Conservation (phyloP, 805 yeast genomes). For the Pichia cabralensis region DNA sequence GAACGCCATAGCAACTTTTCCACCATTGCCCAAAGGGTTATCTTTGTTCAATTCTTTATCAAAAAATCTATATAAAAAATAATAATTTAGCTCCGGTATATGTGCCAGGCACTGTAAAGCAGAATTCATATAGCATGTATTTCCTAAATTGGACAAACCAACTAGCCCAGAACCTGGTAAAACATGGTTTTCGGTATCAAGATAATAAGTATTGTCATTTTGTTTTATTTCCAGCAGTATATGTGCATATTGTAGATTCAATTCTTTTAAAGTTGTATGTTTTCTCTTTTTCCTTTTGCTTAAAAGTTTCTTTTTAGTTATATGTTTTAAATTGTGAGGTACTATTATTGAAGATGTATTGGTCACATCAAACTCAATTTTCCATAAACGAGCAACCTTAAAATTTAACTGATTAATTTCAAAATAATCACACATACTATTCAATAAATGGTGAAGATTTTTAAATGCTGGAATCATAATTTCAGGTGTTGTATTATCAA, state of each 20-base stretch:
- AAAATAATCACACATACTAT: no score
- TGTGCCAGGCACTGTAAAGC: conserved; percentile 86
- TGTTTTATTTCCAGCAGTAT: conserved; percentile 21
- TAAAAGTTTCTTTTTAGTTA: conserved; percentile 13
- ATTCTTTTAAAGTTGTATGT: conserved; percentile 2
- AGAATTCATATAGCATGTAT: conserved; percentile 91
- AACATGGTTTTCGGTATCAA: conserved; percentile 16
- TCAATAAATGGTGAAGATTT: no score
- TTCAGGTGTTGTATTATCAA: no score
- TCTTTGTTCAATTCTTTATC: conserved; percentile 56
- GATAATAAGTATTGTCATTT: conserved; percentile 17
- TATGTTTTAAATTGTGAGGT: conserved; percentile 11
- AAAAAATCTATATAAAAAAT: conserved; percentile 55
- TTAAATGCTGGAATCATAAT: no score
- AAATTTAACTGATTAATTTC: no score
- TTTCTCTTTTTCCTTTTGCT: conserved; percentile 14
- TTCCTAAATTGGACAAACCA: conserved; percentile 71
- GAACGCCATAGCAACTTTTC: conserved; percentile 72
- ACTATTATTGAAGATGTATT: conserved; percentile 13
- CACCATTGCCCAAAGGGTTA: conserved; percentile 82
- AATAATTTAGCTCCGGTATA: conserved; percentile 70
- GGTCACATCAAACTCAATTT: conserved; percentile 9
- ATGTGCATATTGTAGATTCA: conserved; percentile 11
- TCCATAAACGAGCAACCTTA: conserved; percentile 19
- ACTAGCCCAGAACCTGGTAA: conserved; percentile 35